Evolutionary conservation across 805 yeast species (phyloP).

Genomic region (Danielia oregonensis): DNA sequence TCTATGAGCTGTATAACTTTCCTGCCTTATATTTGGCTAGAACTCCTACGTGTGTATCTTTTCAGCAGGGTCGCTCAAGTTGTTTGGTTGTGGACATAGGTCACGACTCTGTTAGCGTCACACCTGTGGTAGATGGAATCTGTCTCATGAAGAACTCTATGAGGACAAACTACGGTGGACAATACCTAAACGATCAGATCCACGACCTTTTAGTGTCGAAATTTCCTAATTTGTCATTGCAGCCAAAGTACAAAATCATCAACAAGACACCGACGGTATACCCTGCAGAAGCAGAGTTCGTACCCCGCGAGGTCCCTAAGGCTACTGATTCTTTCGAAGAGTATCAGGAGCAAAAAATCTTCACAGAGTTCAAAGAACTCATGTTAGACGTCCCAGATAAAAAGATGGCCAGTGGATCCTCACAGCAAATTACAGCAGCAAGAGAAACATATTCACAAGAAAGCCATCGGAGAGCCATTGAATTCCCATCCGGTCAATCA

Average conservation of each 20-base stretch:
- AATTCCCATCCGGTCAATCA: constrained; percentile 73
- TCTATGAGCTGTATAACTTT: constrained; percentile 64
- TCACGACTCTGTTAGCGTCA: constrained; percentile 69
- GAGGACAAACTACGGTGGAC: constrained; percentile 74
- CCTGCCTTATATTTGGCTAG: constrained; percentile 82
- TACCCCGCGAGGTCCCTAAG: constrained; percentile 18
- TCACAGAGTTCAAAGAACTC: constrained; percentile 76
- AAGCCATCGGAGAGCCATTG: constrained; percentile 48
- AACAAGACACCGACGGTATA: constrained; percentile 36
- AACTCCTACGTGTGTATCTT: constrained; percentile 82
- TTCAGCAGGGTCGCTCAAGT: constrained; percentile 84
- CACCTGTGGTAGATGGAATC: constrained; percentile 82
- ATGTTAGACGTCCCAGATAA: constrained; percentile 53
- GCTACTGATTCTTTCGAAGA: constrained; percentile 50
- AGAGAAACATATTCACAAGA: constrained; percentile 27
- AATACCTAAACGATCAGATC: constrained; percentile 55
- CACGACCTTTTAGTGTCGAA: constrained; percentile 34
- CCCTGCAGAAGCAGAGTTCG: constrained; percentile 28
- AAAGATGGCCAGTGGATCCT: constrained; percentile 17
- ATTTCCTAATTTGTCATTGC: constrained; percentile 26
- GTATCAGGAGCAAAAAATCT: constrained; percentile 51
- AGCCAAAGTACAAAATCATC: constrained; percentile 45
- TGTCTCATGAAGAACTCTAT: constrained; percentile 65
- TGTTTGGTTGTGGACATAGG: constrained; percentile 86
- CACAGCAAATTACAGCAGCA: constrained; percentile 18